Conservation (phyloP, 1,284 basidiomycete genomes). For the Kalmanozyma brasiliensis region DNA sequence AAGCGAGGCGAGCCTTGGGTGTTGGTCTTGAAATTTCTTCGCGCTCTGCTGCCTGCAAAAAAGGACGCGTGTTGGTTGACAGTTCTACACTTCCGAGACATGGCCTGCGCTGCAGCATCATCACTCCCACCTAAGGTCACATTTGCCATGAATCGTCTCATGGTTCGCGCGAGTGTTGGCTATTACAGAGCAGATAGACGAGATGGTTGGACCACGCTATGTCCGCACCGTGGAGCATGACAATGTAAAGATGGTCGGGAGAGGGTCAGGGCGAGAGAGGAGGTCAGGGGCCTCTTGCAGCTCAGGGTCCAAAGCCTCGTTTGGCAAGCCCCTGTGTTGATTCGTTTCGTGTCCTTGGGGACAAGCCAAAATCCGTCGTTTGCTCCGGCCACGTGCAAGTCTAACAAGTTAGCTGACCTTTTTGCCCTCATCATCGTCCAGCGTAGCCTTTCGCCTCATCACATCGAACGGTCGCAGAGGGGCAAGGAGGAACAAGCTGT, state of each 20-base stretch:
- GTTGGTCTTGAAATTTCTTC: constrained; percentile 6
- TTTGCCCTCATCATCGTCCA: too few relatives aligned
- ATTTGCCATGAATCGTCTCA: too few relatives aligned
- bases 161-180: too few relatives aligned
- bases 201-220: too few relatives aligned
- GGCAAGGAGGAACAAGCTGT: too few relatives aligned
- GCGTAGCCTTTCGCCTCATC: too few relatives aligned
- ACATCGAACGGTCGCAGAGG: too few relatives aligned
- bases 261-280: not conserved
- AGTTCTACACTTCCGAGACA: constrained; percentile 17
- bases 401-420: not conserved
- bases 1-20: not conserved
- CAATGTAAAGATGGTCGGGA: too few relatives aligned
- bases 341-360: too few relatives aligned
- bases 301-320: constrained; percentile 14
- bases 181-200: too few relatives aligned
- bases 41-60: constrained; percentile 1
- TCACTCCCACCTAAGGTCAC: not conserved
- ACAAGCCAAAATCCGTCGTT: too few relatives aligned
- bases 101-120: not conserved
- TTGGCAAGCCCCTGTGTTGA: constrained; percentile 6
- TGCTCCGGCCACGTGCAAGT: not conserved
- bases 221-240: too few relatives aligned
- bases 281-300: constrained; percentile 18
- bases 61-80: constrained; percentile 28